phyloP scores from a whole-genome alignment of 495 filamentous ascomycete genomes.

The Hypoxylon lienhwacheense region DNA sequence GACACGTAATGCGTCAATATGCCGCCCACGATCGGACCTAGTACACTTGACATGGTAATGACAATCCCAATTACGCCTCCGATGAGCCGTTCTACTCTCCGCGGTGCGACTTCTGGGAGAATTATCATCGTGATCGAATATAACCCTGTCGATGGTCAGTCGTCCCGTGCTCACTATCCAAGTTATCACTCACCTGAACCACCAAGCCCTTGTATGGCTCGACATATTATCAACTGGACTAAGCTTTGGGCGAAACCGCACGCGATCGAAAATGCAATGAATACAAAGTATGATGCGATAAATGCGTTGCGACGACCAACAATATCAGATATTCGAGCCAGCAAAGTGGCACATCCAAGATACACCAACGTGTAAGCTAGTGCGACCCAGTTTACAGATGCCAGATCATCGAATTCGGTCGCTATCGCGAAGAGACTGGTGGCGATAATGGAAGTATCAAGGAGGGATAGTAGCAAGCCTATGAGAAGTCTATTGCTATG shows the following conservation, averaged over 20 bases:
- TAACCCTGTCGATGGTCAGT: conserved; percentile 36
- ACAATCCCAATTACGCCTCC: conserved; percentile 41
- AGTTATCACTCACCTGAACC: conserved; percentile 42
- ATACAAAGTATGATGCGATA: conserved; percentile 51
- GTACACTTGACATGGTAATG: conserved; percentile 42
- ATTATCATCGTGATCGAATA: conserved; percentile 58
- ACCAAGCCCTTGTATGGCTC: conserved; percentile 50
- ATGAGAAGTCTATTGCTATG: conserved; percentile 21
- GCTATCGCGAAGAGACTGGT: conserved; percentile 50
- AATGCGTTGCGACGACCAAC: conserved; percentile 55
- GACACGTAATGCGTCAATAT: conserved; percentile 40
- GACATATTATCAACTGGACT: conserved; percentile 49
- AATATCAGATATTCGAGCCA: conserved; percentile 56
- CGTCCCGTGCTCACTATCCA: background rate
- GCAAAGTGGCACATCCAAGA: conserved; percentile 50
- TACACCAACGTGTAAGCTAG: conserved; percentile 51
- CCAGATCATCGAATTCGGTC: conserved; percentile 41
- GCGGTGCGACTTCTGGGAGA: conserved; percentile 53
- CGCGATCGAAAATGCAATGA: conserved; percentile 57
- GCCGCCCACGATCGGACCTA: conserved; percentile 53
- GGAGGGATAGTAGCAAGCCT: conserved; percentile 44
- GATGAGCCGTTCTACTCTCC: conserved; percentile 40
- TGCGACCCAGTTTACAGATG: conserved; percentile 50
- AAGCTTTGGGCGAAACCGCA: conserved; percentile 53
- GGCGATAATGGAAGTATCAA: conserved; percentile 52